Percentiles rank a stretch among this genome's conserved stretches.
phyloP scores from a whole-genome alignment of 1,139 yeast genomes.

The Hansenula lynferdii region DNA sequence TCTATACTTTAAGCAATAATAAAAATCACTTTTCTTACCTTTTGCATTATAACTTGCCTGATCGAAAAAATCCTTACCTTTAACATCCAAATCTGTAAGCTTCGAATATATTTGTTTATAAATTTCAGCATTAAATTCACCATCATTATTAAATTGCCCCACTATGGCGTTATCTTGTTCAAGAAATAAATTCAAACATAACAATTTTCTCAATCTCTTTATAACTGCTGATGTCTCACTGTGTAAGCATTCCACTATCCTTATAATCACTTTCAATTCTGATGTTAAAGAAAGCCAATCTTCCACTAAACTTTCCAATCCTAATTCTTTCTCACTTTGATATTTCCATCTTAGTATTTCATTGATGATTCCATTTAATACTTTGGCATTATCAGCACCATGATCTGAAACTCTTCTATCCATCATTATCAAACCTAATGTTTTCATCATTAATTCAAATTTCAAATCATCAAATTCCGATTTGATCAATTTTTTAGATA shows the following conservation, averaged over 20 bases:
- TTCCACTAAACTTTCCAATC: background rate
- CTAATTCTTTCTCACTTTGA: background rate
- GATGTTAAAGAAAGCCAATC: constrained; percentile 5
- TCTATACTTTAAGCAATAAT: background rate
- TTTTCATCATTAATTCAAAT: constrained; percentile 5
- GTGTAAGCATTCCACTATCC: constrained; percentile 8
- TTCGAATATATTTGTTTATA: no score
- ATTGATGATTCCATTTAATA: background rate
- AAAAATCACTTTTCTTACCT: background rate
- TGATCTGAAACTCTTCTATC: constrained; percentile 10
- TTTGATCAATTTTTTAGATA: constrained; percentile 4
- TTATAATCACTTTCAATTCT: background rate
- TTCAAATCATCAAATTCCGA: background rate
- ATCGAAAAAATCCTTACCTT: no score
- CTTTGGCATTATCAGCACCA: background rate
- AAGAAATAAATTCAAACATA: background rate
- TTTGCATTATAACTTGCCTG: no score
- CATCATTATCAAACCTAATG: constrained; percentile 13
- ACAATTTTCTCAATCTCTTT: background rate
- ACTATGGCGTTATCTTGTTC: background rate
- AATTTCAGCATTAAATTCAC: background rate
- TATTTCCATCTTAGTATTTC: constrained; percentile 5
- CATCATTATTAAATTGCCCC: no score
- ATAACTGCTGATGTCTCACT: background rate
- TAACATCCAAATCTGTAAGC: no score